A percentile compares a stretch with the other conserved stretches of the same genome.
These are phyloP conservation scores for Alternaria ventricosa DNA, from an alignment of 2,329 filamentous ascomycete species.

Conservation along the genomic window DNA sequence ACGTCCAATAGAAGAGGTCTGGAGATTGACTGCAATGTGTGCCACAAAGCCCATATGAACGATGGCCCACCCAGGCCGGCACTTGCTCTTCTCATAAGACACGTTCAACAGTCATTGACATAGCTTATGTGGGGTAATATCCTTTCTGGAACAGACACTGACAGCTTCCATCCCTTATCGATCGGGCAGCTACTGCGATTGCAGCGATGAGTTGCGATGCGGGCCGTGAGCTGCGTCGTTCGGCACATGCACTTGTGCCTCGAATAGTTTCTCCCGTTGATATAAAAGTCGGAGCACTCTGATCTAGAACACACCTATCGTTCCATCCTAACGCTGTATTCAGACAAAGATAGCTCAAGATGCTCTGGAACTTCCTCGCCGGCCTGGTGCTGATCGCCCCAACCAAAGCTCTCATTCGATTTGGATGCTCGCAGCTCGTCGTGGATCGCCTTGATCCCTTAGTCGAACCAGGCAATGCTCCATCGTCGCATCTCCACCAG, in stretches of 20 bases:
- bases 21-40: slow-evolving; percentile 7
- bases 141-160: not conserved
- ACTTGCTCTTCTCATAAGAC: not conserved
- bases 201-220: not conserved
- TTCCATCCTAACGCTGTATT: not conserved
- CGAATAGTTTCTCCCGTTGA: not conserved
- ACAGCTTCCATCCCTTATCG: not conserved
- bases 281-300: not conserved
- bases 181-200: not conserved
- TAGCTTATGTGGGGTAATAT: not conserved
- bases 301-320: not conserved
- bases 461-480: slow-evolving; percentile 28
- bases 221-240: not conserved
- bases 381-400: slow-evolving; percentile 24
- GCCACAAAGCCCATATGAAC: slow-evolving; percentile 11
- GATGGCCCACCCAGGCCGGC: slow-evolving; percentile 5
- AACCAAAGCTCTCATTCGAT: slow-evolving; percentile 33
- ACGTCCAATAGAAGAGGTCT: not conserved
- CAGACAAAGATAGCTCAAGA: not conserved
- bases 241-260: not conserved
- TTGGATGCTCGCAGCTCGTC: slow-evolving; percentile 36
- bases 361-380: slow-evolving; percentile 22
- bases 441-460: slow-evolving; percentile 37
- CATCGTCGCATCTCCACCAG: slow-evolving; percentile 35
- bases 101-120: not conserved